Evolutionary conservation across 345 rosid genomes (phyloP), one percentile per base, ranked within the genome.

Genomic region (Euclidium syriacum): DNA sequence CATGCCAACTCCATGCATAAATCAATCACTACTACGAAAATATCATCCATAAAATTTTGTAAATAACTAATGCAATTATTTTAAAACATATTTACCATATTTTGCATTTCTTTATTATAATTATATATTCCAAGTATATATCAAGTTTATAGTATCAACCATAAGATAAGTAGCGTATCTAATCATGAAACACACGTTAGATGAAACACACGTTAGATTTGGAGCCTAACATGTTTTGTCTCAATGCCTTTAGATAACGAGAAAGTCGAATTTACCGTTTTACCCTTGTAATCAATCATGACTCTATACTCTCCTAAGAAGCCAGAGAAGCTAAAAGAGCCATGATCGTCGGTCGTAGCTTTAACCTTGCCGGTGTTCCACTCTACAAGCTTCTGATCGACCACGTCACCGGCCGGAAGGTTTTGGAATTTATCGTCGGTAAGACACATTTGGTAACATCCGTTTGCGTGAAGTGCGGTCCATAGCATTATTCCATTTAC

Each of bases 371-470:
- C 65, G 3, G 78, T 85, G 33, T 55, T 61, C 96, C 98, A 92
- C 67, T 83, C 84, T 50, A 11, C 30, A 20, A 89, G 70, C 14
- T 86, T 77, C 50, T 42, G 69, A 53, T 92, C 96, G 19, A 88
- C 91, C 33, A 72, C 73, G 15, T 92, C 74, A 2, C 96, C 96
- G 0, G 98, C 85, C 0, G 91, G 94, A 0, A 92, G 85, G 67
- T 85, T 92, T 1, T 35, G 35, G 2, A 88, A 59, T 39, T 82
- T 76, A 23, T 63, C 7, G 34, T 85, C 91, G 0, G 94, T 88
- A 25, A 91, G 78, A 73, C 98, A 88, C 96, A 86, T 88, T 50
- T 77, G 79, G 73, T 88, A 91, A 43, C 96, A 91, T n/a, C 94
- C 95, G 0, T 76, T 12, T 1, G 88, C 79, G 57, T 85, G 85